Evolutionary conservation across 78 protist genomes (phyloP).

Genomic region (Cyanophora paradoxa): DNA sequence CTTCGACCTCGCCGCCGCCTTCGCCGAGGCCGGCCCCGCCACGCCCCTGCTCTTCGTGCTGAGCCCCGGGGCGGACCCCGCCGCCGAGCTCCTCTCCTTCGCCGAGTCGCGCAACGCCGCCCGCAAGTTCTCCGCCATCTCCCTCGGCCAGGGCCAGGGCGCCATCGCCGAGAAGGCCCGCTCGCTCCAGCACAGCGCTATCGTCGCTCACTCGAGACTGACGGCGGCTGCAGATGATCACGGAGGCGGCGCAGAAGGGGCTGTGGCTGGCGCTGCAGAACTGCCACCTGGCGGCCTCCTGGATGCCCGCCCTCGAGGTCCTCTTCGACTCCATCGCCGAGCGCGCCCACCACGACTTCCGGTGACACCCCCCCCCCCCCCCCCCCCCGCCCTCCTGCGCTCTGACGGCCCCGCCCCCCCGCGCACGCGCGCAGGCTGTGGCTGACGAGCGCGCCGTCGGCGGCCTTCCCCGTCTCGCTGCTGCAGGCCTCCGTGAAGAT

Average conservation of each 20-base stretch:
- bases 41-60: slow-evolving; percentile 69
- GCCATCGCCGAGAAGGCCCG: slow-evolving; percentile 53
- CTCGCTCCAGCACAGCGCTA: too few species aligned
- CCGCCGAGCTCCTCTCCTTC: slow-evolving; percentile 34
- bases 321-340: slow-evolving; percentile 19
- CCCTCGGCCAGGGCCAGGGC: slow-evolving; percentile 84
- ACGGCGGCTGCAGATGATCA: slow-evolving; percentile 60
- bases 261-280: slow-evolving; percentile 75
- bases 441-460: slow-evolving; percentile 60
- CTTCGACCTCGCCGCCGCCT: slow-evolving; percentile 38
- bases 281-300: slow-evolving; percentile 65
- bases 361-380: too few species aligned
- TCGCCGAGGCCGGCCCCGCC: slow-evolving; percentile 31
- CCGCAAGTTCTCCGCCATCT: slow-evolving; percentile 24
- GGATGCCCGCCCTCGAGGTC: slow-evolving; percentile 60
- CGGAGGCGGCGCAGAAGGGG: slow-evolving; percentile 57
- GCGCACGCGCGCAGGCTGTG: slow-evolving; percentile 75
- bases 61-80: slow-evolving; percentile 77
- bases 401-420: too few species aligned
- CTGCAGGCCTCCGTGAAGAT: slow-evolving; percentile 72
- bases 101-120: slow-evolving; percentile 50
- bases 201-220: slow-evolving; percentile 56
- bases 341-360: slow-evolving; percentile 52
- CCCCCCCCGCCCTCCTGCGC: too few species aligned
- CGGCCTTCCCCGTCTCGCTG: slow-evolving; percentile 57